Conservation (phyloP, 176 grass and related monocot species). For the Chrysopogon serrulatus region DNA sequence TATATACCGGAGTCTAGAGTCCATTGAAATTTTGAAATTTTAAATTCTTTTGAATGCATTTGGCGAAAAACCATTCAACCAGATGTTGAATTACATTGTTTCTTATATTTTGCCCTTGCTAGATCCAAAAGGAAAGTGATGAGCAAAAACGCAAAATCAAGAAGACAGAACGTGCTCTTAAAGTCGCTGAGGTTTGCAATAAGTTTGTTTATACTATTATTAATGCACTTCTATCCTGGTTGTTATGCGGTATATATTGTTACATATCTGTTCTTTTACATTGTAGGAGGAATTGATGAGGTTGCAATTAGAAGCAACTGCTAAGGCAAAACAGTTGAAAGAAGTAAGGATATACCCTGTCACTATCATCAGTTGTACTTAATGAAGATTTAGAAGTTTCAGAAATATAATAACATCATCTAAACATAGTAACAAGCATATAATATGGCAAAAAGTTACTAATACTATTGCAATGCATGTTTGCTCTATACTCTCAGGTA, state of each 20-base stretch:
- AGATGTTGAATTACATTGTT: neutral
- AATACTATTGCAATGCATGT: neutral
- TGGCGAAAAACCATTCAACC: neutral
- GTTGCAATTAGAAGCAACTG: slow-evolving; percentile 71
- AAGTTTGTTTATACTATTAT: slow-evolving; percentile 7
- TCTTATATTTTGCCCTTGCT: slow-evolving; percentile 25
- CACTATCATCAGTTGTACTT: neutral
- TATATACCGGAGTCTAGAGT: neutral
- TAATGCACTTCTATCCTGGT: neutral
- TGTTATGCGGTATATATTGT: slow-evolving; percentile 1
- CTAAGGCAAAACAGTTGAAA: slow-evolving; percentile 67
- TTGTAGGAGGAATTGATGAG: slow-evolving; percentile 89
- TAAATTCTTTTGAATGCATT: neutral
- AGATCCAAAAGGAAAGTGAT: slow-evolving; percentile 80
- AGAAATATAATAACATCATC: neutral
- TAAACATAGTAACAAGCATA: neutral
- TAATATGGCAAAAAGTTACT: neutral
- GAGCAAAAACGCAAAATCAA: slow-evolving; percentile 63
- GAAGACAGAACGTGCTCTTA: slow-evolving; percentile 90
- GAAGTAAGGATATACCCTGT: slow-evolving; percentile 49
- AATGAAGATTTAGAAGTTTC: neutral
- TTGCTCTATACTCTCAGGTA: neutral
- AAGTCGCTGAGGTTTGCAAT: slow-evolving; percentile 81
- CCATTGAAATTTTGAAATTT: slow-evolving; percentile 5
- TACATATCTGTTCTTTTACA: slow-evolving; percentile 9